Evolutionary conservation across 352 stramenopile species (phyloP).

Genomic region (Thraustochytrium striatum): DNA sequence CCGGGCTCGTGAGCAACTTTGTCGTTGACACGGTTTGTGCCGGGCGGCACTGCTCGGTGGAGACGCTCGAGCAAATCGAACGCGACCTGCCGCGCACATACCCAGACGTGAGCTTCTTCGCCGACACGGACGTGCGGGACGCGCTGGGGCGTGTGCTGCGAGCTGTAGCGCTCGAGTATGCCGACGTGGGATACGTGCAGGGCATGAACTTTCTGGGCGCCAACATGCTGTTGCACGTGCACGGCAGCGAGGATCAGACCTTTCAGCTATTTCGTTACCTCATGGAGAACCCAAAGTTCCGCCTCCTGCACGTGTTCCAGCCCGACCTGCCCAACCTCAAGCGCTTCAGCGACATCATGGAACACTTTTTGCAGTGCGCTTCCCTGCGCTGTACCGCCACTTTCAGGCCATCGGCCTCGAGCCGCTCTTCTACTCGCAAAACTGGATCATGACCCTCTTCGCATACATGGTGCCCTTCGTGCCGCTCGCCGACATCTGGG

Average conservation of each 20-base stretch:
- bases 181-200: constrained; percentile 27
- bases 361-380: background rate
- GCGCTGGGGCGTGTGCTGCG: constrained; percentile 12
- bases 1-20: background rate
- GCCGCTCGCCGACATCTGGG: constrained; percentile 33
- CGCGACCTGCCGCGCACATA: constrained; percentile 37
- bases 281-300: constrained; percentile 17
- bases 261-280: constrained; percentile 36
- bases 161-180: constrained; percentile 13
- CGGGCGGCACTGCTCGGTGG: background rate
- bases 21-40: constrained; percentile 25
- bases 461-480: constrained; percentile 40
- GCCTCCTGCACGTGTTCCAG: constrained; percentile 36
- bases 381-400: background rate
- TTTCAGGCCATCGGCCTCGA: constrained; percentile 40
- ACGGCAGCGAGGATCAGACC: constrained; percentile 4
- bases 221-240: constrained; percentile 35
- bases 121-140: constrained; percentile 23
- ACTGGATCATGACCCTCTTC: constrained; percentile 41
- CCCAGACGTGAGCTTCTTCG: constrained; percentile 41
- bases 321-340: constrained; percentile 20
- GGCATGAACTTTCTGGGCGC: constrained; percentile 44
- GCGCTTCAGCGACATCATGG: constrained; percentile 14
- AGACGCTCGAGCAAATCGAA: constrained; percentile 46
- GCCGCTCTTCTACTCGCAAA: constrained; percentile 38